Conservation (phyloP, 2,329 filamentous ascomycete species). For the Colletotrichum orbiculare region DNA sequence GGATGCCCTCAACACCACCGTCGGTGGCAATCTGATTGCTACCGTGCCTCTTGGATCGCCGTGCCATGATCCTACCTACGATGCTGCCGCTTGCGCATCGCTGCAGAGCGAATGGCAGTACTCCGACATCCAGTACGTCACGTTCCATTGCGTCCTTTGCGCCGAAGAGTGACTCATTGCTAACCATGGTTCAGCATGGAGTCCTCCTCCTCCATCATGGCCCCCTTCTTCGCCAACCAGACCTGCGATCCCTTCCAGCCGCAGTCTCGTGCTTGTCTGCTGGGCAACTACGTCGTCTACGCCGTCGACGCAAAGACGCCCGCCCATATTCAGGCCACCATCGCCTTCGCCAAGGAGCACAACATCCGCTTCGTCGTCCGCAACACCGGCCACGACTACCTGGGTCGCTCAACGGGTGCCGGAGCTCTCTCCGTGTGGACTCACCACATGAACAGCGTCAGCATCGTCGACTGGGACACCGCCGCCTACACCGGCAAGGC, state of each 20-base stretch:
- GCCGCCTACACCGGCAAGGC: conserved; percentile 40
- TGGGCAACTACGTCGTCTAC: conserved; percentile 58
- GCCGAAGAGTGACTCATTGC: background rate
- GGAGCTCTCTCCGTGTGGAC: conserved; percentile 61
- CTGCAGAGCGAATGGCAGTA: conserved; percentile 57
- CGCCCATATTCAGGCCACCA: conserved; percentile 46
- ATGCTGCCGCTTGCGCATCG: conserved; percentile 54
- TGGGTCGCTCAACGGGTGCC: conserved; percentile 63
- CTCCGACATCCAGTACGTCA: conserved; percentile 57
- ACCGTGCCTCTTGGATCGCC: conserved; percentile 58
- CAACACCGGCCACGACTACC: conserved; percentile 66
- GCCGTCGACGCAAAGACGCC: conserved; percentile 48
- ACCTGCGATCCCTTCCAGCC: conserved; percentile 54
- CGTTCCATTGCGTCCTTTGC: background rate
- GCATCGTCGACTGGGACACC: conserved; percentile 41
- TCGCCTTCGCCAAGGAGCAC: conserved; percentile 45
- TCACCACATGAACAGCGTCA: conserved; percentile 54
- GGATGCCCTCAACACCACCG: conserved; percentile 58
- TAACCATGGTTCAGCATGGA: conserved; percentile 41
- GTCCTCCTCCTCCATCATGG: conserved; percentile 55
- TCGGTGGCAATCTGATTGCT: conserved; percentile 60
- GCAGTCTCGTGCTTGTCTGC: conserved; percentile 51
- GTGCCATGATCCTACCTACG: conserved; percentile 58
- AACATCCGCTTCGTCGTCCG: conserved; percentile 62
- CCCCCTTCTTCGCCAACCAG: conserved; percentile 51